Percentiles rank a stretch among this genome's conserved stretches.
Evolutionary conservation across 2,329 filamentous ascomycete species (phyloP).

Genomic region (Colletotrichum sojae): DNA sequence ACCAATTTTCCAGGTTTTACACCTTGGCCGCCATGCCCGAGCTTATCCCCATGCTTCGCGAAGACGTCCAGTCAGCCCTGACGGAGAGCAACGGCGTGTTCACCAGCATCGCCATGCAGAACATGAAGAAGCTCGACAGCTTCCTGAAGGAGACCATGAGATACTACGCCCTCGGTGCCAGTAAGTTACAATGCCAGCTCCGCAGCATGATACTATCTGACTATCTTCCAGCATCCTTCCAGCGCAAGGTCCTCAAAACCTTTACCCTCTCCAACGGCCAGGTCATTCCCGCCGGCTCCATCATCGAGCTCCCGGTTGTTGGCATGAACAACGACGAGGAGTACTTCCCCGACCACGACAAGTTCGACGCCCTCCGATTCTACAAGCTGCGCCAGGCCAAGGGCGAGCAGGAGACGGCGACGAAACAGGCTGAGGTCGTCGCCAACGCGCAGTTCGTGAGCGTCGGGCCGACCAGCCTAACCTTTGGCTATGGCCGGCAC

Average conservation of each 20-base stretch:
- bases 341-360: constrained; percentile 51
- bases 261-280: constrained; percentile 69
- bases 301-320: constrained; percentile 57
- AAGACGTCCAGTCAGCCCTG: constrained; percentile 62
- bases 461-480: constrained; percentile 53
- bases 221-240: constrained; percentile 56
- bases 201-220: constrained; percentile 43
- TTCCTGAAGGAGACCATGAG: constrained; percentile 57
- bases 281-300: constrained; percentile 59
- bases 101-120: constrained; percentile 53
- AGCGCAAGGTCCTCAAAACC: constrained; percentile 64
- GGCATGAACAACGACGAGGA: constrained; percentile 55
- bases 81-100: constrained; percentile 51
- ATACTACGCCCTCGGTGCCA: constrained; percentile 48
- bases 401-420: constrained; percentile 7
- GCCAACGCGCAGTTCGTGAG: constrained; percentile 55
- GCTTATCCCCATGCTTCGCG: constrained; percentile 63
- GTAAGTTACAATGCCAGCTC: constrained; percentile 48
- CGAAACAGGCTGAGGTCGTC: constrained; percentile 31
- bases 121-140: constrained; percentile 58
- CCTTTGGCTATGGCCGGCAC: constrained; percentile 56
- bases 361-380: constrained; percentile 36
- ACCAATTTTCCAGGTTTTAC: constrained; percentile 57
- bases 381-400: constrained; percentile 35
- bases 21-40: constrained; percentile 66